Conservation (phyloP, 2,329 filamentous ascomycete species). For the Ophiostoma novo-ulmi region DNA sequence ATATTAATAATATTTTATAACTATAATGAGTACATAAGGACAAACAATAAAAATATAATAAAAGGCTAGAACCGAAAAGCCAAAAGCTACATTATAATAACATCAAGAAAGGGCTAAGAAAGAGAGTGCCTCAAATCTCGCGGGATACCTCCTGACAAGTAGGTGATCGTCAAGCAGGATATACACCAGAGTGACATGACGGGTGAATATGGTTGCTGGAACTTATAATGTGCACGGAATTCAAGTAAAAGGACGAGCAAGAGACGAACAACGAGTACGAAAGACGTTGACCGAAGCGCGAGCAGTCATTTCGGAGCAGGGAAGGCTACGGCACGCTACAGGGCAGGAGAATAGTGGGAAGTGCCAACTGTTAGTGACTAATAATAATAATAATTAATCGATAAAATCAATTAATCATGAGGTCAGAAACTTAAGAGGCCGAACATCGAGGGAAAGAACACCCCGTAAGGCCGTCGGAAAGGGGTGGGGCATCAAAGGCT, state of each 20-base stretch:
- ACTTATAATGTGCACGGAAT: not conserved
- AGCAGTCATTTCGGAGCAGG: conserved; percentile 1
- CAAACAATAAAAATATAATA: not conserved
- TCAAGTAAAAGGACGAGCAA: not conserved
- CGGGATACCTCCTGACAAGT: not conserved
- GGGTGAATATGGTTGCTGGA: not conserved
- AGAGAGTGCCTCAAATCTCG: not conserved
- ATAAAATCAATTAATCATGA: not conserved
- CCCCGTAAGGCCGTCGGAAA: not conserved
- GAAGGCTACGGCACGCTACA: conserved; percentile 7
- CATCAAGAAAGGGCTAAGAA: not conserved
- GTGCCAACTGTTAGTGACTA: not conserved
- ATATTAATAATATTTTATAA: not conserved
- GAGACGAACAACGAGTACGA: not conserved
- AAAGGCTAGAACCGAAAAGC: not conserved
- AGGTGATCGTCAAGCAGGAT: not conserved
- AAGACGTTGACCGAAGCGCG: conserved; percentile 12
- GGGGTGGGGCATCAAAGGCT: not conserved
- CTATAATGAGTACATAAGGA: not conserved
- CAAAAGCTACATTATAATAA: too few relatives aligned
- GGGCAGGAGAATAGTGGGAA: not conserved
- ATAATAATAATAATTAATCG: not conserved
- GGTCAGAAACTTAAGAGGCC: not conserved
- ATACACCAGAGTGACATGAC: not conserved
- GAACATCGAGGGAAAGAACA: conserved; percentile 6